phyloP scores from a whole-genome alignment of 495 filamentous ascomycete genomes.

The Penicillium argentinense region DNA sequence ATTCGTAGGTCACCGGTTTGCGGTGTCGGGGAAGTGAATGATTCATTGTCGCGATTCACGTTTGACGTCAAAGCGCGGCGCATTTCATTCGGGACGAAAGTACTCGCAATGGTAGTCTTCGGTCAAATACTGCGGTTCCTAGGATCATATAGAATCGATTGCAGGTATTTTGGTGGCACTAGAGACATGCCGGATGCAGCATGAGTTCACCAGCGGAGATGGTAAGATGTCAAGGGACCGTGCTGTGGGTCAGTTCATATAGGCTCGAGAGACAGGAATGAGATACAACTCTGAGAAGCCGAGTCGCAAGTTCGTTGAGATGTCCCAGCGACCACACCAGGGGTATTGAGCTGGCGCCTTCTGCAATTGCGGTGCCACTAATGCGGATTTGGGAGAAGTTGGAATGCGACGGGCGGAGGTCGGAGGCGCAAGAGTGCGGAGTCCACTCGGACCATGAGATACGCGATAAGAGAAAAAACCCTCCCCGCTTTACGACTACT shows the following conservation, averaged over 20 bases:
- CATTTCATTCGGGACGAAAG: conserved; percentile 10
- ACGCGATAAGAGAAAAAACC: conserved; percentile 19
- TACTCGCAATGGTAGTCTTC: too few species aligned
- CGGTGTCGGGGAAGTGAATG: conserved; percentile 31
- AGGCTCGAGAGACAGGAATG: too few species aligned
- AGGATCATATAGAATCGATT: background rate
- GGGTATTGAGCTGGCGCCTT: too few species aligned
- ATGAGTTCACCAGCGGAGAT: background rate
- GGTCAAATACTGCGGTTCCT: too few species aligned
- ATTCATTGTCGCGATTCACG: conserved; percentile 20
- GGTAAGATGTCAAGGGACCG: background rate
- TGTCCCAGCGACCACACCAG: too few species aligned
- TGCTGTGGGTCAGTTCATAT: too few species aligned
- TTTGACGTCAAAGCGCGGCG: background rate
- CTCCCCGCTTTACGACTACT: conserved; percentile 10
- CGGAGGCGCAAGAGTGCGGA: conserved; percentile 3
- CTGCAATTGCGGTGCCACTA: too few species aligned
- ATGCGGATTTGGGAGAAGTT: background rate
- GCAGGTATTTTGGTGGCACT: background rate
- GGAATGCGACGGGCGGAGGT: background rate
- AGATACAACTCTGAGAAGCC: too few species aligned
- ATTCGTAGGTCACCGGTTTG: conserved; percentile 51
- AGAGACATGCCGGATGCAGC: background rate
- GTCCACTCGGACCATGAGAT: conserved; percentile 3
- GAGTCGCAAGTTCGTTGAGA: too few species aligned